Conservation (phyloP, 1,284 basidiomycete species). For the Leccinum pachyderme region DNA sequence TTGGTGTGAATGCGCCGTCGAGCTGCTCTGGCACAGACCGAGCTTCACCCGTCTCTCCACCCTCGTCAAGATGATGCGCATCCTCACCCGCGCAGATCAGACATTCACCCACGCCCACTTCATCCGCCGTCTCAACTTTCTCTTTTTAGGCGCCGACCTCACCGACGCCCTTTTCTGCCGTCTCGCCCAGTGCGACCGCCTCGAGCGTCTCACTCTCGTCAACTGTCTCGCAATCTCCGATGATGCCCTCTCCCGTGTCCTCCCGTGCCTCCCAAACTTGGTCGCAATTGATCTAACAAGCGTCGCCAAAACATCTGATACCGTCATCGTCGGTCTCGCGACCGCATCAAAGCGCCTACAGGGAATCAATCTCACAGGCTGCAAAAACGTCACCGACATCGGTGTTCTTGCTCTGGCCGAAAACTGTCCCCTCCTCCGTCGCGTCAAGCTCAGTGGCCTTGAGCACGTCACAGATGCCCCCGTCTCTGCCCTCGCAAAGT, state of each 20-base stretch:
- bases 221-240: slow-evolving; percentile 77
- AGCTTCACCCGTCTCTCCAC: slow-evolving; percentile 69
- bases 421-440: slow-evolving; percentile 75
- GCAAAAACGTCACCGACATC: slow-evolving; percentile 77
- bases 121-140: slow-evolving; percentile 90
- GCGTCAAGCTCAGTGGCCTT: slow-evolving; percentile 85
- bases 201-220: slow-evolving; percentile 91
- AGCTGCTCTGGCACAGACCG: slow-evolving; percentile 95
- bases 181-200: slow-evolving; percentile 74
- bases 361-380: slow-evolving; percentile 90
- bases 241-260: slow-evolving; percentile 63
- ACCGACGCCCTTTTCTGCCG: slow-evolving; percentile 77
- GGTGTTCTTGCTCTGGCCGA: slow-evolving; percentile 78
- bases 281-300: slow-evolving; percentile 89
- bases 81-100: slow-evolving; percentile 58
- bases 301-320: slow-evolving; percentile 68
- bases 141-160: slow-evolving; percentile 69
- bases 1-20: slow-evolving; percentile 96
- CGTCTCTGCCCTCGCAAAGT: slow-evolving; percentile 75
- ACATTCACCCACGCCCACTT: slow-evolving; percentile 89
- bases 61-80: slow-evolving; percentile 75
- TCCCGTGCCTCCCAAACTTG: slow-evolving; percentile 72
- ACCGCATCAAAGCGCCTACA: slow-evolving; percentile 75
- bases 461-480: slow-evolving; percentile 78
- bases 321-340: slow-evolving; percentile 71